A percentile compares a stretch with the other conserved stretches of the same genome.
Conservation (phyloP, 1,139 yeast genomes). For the Candida labiduridarum region DNA sequence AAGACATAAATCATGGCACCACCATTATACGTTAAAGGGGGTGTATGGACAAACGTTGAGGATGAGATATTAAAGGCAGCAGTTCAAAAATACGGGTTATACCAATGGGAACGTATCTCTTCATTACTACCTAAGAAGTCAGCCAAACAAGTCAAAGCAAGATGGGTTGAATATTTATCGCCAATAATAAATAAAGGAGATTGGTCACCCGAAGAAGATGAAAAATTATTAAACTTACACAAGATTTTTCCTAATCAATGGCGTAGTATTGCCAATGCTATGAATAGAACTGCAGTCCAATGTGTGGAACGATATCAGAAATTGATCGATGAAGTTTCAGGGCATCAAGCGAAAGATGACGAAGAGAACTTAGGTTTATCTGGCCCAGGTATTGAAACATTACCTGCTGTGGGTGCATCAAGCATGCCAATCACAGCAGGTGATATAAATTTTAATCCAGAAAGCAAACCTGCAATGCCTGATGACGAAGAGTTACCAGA, state of each 20-base stretch:
- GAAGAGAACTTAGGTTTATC: conserved; percentile 41
- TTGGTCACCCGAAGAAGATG: conserved; percentile 83
- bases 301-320: conserved; percentile 87
- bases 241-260: conserved; percentile 87
- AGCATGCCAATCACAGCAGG: conserved; percentile 34
- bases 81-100: conserved; percentile 87
- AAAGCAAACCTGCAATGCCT: conserved; percentile 81
- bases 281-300: conserved; percentile 85
- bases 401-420: conserved; percentile 43
- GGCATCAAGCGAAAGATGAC: conserved; percentile 17
- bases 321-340: conserved; percentile 60
- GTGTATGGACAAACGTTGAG: conserved; percentile 89
- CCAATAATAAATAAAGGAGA: conserved; percentile 65
- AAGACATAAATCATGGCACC: conserved; percentile 37
- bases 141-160: conserved; percentile 88
- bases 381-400: conserved; percentile 59
- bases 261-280: conserved; percentile 80
- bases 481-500: conserved; percentile 81
- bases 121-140: conserved; percentile 83
- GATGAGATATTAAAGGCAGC: conserved; percentile 91
- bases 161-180: conserved; percentile 90
- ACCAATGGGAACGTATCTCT: conserved; percentile 94
- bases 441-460: conserved; percentile 71
- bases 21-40: conserved; percentile 81
- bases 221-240: conserved; percentile 65